Base-by-base conservation (phyloP, 2,329 filamentous ascomycete genomes). In the Fusarium fracticaudum region DNA sequence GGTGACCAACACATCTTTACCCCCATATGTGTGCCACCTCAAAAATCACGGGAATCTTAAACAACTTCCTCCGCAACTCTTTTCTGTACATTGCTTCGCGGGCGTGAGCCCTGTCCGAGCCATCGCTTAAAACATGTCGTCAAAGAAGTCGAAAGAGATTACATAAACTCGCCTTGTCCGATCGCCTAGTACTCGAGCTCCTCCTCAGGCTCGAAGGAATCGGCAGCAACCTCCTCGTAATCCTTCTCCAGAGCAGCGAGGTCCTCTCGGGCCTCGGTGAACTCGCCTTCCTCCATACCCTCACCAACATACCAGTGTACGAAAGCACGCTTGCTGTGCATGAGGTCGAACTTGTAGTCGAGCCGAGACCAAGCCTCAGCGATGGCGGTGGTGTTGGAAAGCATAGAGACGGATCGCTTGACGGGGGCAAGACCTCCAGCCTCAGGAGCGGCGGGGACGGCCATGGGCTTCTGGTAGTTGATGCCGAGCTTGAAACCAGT, bases 231-330 rank as follows among this genome's bases (percentile, higher is more conserved):
- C 87, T 95, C 93, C 84, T 95, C 93, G 82, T 96, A 96, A 79
- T 96, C 93, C 87, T 92, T 94, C 88, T 96, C 94, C 40, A 96
- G 87, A 54, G 94, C 94, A 72, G 94, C 94, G 70, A 96, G 87
- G 82, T 96, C 94, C 86, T 96, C 94, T 77, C 94, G 92, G 71
- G 94, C 94, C 85, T 96, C 94, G 73, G 91, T 93, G 86, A 96
- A 96, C 84, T 96, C 94, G 79, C 94, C 94, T 83, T 96, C 94
- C 86, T 96, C 94, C 94, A 96, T 96, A 85, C 94, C 94, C 86
- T 96, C 94, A 76, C 94, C 94, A 61, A 96, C 94, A 77, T 93
- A 93, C 91, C 91, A 93, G 85, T 93, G 91, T 51, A 93, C 91
- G 78, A 93, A 93, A 69, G 91, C 91, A 76, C 91, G 91, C 89